A percentile compares a stretch with the other conserved stretches of the same genome.
Evolutionary conservation across 179 eudicot species (phyloP).

Genomic region (Dionaea muscipula): DNA sequence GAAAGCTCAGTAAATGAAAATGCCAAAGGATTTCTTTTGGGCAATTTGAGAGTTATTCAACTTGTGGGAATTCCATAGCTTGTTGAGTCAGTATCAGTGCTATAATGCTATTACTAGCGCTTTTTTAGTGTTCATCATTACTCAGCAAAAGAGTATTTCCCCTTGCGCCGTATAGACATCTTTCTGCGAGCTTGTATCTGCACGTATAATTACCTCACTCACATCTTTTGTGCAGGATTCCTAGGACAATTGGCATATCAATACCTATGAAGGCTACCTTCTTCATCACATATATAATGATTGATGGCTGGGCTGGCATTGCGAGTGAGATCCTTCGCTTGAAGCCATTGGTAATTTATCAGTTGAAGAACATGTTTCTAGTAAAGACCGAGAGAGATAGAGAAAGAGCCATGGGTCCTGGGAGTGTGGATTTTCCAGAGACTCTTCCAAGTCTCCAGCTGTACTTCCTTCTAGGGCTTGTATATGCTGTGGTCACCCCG

Average conservation of each 20-base stretch:
- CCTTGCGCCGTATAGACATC: too few relatives aligned
- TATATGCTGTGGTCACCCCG: conserved; percentile 85
- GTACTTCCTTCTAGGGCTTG: conserved; percentile 82
- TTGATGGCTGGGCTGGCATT: conserved; percentile 95
- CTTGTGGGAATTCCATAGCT: too few relatives aligned
- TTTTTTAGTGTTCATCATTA: neutral
- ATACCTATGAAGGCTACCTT: conserved; percentile 98
- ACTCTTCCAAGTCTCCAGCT: conserved; percentile 66
- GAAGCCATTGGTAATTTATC: conserved; percentile 70
- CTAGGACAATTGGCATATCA: conserved; percentile 80
- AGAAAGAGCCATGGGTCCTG: conserved; percentile 80
- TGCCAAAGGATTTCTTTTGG: too few relatives aligned
- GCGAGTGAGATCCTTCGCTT: conserved; percentile 82
- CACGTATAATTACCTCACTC: neutral
- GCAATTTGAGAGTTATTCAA: too few relatives aligned
- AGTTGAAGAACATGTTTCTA: conserved; percentile 70
- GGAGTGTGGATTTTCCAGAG: conserved; percentile 59
- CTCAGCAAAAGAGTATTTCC: neutral
- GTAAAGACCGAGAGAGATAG: conserved; percentile 89
- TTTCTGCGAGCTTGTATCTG: neutral
- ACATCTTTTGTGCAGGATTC: conserved; percentile 42
- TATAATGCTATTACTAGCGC: neutral
- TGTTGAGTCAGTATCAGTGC: too few relatives aligned
- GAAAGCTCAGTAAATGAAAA: too few relatives aligned
- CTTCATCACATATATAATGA: conserved; percentile 87